Evolutionary conservation across 2,329 filamentous ascomycete genomes (phyloP).

Genomic region (Esteya vermicola): DNA sequence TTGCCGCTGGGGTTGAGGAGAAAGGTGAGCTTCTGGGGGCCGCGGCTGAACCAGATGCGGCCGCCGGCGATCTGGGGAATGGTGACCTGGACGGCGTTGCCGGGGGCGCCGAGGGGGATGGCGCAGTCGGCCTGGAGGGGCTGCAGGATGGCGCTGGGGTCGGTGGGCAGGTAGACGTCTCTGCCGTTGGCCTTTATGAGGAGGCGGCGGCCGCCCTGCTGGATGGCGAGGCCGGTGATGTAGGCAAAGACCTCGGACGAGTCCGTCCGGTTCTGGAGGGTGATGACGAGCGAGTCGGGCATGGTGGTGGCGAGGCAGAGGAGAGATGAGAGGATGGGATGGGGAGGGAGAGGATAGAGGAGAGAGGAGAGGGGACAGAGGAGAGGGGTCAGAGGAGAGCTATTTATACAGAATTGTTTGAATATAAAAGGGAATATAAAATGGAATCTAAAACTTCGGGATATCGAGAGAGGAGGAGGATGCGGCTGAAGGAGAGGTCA

Average conservation of each 20-base stretch:
- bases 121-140: conserved; percentile 41
- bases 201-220: conserved; percentile 22
- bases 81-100: conserved; percentile 34
- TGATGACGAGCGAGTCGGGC: conserved; percentile 34
- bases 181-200: conserved; percentile 30
- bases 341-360: not conserved
- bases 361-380: not conserved
- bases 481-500: too few relatives aligned
- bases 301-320: conserved; percentile 12
- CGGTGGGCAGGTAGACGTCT: conserved; percentile 38
- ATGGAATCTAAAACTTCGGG: too few relatives aligned
- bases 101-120: conserved; percentile 43
- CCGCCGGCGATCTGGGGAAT: conserved; percentile 52
- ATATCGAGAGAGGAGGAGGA: too few relatives aligned
- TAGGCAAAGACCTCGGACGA: conserved; percentile 45
- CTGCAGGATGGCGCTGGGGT: conserved; percentile 22
- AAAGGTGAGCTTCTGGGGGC: conserved; percentile 40
- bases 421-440: too few relatives aligned
- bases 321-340: not conserved
- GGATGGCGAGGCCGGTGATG: conserved; percentile 48
- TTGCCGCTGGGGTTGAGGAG: conserved; percentile 41
- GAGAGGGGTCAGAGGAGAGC: too few relatives aligned
- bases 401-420: too few relatives aligned
- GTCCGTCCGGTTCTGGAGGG: conserved; percentile 39
- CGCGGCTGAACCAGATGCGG: conserved; percentile 48